phyloP scores from a whole-genome alignment of 2,329 filamentous ascomycete species.

The Dactylellina leptospora region DNA sequence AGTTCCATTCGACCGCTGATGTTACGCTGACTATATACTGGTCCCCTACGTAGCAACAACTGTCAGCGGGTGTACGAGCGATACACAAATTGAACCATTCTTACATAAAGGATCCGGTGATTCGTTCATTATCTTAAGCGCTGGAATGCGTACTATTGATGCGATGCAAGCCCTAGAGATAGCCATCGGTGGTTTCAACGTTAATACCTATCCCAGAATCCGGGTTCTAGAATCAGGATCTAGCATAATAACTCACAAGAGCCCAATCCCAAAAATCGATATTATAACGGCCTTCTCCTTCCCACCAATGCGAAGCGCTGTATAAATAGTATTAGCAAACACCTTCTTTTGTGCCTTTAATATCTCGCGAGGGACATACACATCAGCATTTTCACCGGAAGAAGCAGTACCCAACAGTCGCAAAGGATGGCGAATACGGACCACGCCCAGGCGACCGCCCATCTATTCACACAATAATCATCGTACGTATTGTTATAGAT shows the following conservation, averaged over 20 bases:
- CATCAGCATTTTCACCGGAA: conserved; percentile 40
- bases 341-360: not conserved
- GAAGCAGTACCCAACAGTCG: conserved; percentile 33
- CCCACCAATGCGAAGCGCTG: conserved; percentile 19
- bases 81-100: not conserved
- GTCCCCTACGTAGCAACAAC: conserved; percentile 10
- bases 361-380: not conserved
- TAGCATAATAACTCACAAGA: conserved; percentile 18
- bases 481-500: conserved; percentile 14
- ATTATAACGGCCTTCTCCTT: conserved; percentile 27
- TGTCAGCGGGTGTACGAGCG: not conserved
- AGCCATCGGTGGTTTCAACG: no score
- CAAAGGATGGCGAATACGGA: conserved; percentile 15
- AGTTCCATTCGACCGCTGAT: conserved; percentile 21
- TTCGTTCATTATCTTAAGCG: conserved; percentile 15
- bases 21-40: conserved; percentile 27
- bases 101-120: conserved; percentile 37
- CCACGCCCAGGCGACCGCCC: conserved; percentile 30
- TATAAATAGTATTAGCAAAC: not conserved
- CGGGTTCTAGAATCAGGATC: not conserved
- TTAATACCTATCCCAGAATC: not conserved
- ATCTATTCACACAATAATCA: conserved; percentile 28
- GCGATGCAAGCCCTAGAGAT: conserved; percentile 22
- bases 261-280: conserved; percentile 17
- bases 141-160: conserved; percentile 33